Conservation (phyloP, 192 early-diverging fungal genomes). For the Hyaloraphidium curvatum region DNA sequence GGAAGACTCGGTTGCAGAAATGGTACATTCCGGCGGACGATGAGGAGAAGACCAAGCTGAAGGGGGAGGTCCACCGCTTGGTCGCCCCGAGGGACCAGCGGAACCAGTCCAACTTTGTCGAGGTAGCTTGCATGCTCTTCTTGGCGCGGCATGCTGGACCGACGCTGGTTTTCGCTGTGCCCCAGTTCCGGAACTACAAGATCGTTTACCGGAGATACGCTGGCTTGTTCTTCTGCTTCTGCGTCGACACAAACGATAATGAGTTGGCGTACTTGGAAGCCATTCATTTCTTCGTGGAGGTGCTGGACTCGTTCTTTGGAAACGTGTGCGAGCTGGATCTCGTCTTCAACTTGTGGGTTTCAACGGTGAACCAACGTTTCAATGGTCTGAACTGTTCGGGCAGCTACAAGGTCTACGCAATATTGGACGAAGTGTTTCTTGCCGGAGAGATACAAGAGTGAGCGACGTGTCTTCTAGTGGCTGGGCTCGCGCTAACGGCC, state of each 20-base stretch:
- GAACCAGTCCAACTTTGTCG: constrained; percentile 94
- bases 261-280: constrained; percentile 88
- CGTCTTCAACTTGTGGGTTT: constrained; percentile 95
- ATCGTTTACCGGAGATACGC: constrained; percentile 97
- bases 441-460: constrained; percentile 97
- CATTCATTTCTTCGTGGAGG: constrained; percentile 98
- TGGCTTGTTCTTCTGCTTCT: constrained; percentile 96
- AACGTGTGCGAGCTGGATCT: constrained; percentile 97
- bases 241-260: constrained; percentile 97
- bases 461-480: too few relatives aligned
- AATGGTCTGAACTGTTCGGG: neutral
- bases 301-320: constrained; percentile 91
- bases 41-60: constrained; percentile 83
- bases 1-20: constrained; percentile 90
- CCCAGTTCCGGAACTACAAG: constrained; percentile 88
- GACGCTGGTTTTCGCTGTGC: neutral
- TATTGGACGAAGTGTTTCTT: constrained; percentile 93
- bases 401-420: constrained; percentile 58
- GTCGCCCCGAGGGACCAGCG: constrained; percentile 92
- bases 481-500: too few relatives aligned
- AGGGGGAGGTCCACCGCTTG: constrained; percentile 86
- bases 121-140: constrained; percentile 27
- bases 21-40: constrained; percentile 93
- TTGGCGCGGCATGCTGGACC: neutral
- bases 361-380: constrained; percentile 6